phyloP scores from a whole-genome alignment of 495 filamentous ascomycete species.

The Penicillium psychrofluorescens region DNA sequence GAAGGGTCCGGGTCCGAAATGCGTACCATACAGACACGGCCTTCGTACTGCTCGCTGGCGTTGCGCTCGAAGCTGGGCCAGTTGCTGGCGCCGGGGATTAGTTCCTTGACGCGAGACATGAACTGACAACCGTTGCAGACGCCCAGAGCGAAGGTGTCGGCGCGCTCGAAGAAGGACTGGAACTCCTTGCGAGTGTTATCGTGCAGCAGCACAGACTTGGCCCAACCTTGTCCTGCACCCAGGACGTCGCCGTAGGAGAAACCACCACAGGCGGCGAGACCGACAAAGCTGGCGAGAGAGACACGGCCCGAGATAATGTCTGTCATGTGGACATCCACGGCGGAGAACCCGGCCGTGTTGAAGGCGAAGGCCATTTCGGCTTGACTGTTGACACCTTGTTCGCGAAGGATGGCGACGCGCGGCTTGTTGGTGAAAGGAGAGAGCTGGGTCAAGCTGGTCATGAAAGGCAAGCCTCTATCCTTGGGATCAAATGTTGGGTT shows the following conservation, averaged over 20 bases:
- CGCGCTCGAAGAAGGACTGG: constrained; percentile 75
- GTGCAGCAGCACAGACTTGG: constrained; percentile 86
- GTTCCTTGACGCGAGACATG: constrained; percentile 69
- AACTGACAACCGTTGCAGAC: constrained; percentile 99
- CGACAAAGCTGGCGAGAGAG: constrained; percentile 73
- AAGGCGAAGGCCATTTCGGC: constrained; percentile 98
- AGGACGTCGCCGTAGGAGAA: constrained; percentile 97
- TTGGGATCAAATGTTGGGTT: constrained; percentile 75
- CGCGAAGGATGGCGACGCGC: constrained; percentile 86
- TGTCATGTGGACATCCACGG: constrained; percentile 95
- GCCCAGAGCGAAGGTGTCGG: constrained; percentile 86
- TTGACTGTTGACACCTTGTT: constrained; percentile 92
- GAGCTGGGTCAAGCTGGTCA: constrained; percentile 51
- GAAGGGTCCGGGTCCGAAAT: constrained; percentile 52
- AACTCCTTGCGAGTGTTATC: constrained; percentile 70
- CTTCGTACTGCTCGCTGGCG: constrained; percentile 86
- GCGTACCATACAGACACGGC: constrained; percentile 79
- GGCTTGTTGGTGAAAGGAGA: constrained; percentile 68
- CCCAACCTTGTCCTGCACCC: constrained; percentile 92
- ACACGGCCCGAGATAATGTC: constrained; percentile 73
- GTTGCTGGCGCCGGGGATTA: constrained; percentile 77
- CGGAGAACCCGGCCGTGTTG: constrained; percentile 80
- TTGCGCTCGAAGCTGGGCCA: constrained; percentile 91
- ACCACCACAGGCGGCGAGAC: constrained; percentile 89
- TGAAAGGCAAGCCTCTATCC: constrained; percentile 64